phyloP scores from a whole-genome alignment of 169 alveolate genomes.

The Plasmodium relictum region DNA sequence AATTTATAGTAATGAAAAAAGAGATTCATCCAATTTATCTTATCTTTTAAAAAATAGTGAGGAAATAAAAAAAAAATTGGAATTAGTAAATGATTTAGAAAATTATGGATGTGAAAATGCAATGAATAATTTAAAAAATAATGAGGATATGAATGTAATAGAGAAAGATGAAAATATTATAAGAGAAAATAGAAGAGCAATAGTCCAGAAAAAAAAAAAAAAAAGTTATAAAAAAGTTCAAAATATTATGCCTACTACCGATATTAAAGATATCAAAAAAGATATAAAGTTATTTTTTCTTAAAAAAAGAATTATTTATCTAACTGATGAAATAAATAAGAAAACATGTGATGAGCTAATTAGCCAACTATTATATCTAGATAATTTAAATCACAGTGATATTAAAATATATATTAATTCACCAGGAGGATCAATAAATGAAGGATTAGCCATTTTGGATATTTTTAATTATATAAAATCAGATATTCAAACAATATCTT shows the following conservation, averaged over 20 bases:
- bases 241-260: not conserved
- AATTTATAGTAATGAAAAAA: not conserved
- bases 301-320: conserved; percentile 80
- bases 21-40: too few species aligned
- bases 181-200: not conserved
- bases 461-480: conserved; percentile 86
- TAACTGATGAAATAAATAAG: conserved; percentile 86
- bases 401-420: conserved; percentile 89
- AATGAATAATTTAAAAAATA: not conserved
- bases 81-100: not conserved
- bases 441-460: conserved; percentile 90
- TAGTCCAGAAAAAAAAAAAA: not conserved
- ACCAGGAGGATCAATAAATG: conserved; percentile 91
- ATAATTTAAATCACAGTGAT: conserved; percentile 83
- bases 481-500: conserved; percentile 87
- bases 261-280: conserved; percentile 65
- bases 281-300: conserved; percentile 48
- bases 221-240: conserved; percentile 25
- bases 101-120: not conserved
- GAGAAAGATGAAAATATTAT: not conserved
- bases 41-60: too few species aligned
- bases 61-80: not conserved
- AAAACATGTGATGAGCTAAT: conserved; percentile 85
- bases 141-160: not conserved
- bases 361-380: conserved; percentile 85